A percentile compares a stretch with the other conserved stretches of the same genome.
These are phyloP conservation scores for Thermothelomyces thermophilus DNA, from an alignment of 2,329 filamentous ascomycete genomes.

Conservation along the genomic window DNA sequence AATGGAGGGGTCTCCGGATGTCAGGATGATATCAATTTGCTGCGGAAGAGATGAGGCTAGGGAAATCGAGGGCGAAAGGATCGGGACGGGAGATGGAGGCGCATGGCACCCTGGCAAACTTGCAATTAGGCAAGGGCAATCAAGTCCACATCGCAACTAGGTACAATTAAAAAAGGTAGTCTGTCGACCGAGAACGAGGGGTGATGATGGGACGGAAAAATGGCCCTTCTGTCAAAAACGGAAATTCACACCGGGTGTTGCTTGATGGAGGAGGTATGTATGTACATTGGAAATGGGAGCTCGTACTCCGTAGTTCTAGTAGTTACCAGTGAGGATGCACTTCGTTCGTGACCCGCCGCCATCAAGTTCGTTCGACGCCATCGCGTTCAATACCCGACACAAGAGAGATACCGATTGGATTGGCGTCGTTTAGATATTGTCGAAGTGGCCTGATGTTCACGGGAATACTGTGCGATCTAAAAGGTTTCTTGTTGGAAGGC, in stretches of 20 bases:
- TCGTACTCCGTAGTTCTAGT: too few relatives aligned
- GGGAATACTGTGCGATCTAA: conserved; percentile 13
- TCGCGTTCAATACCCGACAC: too few relatives aligned
- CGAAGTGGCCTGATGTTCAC: conserved; percentile 22
- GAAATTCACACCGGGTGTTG: too few relatives aligned
- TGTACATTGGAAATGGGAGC: too few relatives aligned
- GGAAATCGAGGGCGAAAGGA: background rate
- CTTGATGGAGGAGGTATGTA: too few relatives aligned
- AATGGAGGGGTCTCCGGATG: background rate
- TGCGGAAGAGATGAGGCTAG: background rate
- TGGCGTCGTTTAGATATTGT: conserved; percentile 8
- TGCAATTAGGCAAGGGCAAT: conserved; percentile 9
- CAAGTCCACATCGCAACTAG: background rate
- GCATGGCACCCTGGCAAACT: conserved; percentile 9
- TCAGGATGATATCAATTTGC: background rate
- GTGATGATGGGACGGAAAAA: too few relatives aligned
- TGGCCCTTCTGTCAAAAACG: too few relatives aligned
- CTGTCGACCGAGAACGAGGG: too few relatives aligned
- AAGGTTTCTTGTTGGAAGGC: conserved; percentile 5
- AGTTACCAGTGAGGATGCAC: too few relatives aligned
- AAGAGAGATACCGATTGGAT: background rate
- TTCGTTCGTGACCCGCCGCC: too few relatives aligned
- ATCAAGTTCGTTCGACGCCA: too few relatives aligned
- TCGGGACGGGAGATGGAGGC: conserved; percentile 1
- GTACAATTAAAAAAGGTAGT: background rate